These are phyloP conservation scores for Bipolaris sorokiniana DNA, from an alignment of 2,329 filamentous ascomycete species.

Conservation along the genomic window DNA sequence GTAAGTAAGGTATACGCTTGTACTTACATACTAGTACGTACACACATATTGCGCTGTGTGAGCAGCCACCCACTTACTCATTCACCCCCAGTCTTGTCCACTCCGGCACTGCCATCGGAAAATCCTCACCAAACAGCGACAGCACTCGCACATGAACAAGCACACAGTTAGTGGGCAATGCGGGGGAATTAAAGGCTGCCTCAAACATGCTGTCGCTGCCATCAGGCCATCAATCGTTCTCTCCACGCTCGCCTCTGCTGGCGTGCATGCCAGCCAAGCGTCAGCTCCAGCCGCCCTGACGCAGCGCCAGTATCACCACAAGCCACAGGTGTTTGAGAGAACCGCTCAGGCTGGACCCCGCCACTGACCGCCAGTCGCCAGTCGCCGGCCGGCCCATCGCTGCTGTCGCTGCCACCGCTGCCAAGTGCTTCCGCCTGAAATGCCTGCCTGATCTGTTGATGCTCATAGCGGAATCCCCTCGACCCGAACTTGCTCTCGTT, in stretches of 20 bases:
- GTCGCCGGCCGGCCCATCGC: background rate
- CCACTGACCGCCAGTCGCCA: constrained; percentile 34
- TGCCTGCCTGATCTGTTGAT: constrained; percentile 37
- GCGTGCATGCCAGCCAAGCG: constrained; percentile 21
- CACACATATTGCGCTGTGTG: constrained; percentile 14
- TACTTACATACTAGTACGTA: too few species aligned
- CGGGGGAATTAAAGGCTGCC: constrained; percentile 8
- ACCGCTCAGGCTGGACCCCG: constrained; percentile 34
- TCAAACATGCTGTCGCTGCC: background rate
- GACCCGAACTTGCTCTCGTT: constrained; percentile 43
- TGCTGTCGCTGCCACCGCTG: constrained; percentile 3
- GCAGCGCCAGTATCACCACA: constrained; percentile 40
- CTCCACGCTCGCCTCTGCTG: constrained; percentile 15
- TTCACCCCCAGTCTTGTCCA: constrained; percentile 26
- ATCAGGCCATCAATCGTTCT: constrained; percentile 16
- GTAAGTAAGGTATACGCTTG: too few species aligned
- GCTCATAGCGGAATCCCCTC: constrained; percentile 40
- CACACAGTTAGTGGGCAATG: constrained; percentile 5
- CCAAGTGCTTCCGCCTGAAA: constrained; percentile 36
- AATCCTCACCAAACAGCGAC: constrained; percentile 7
- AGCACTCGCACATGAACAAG: constrained; percentile 10
- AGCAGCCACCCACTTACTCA: background rate
- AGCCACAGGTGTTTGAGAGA: constrained; percentile 41
- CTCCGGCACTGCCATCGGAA: constrained; percentile 22
- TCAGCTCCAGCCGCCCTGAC: constrained; percentile 32